Conservation (phyloP, 2,329 filamentous ascomycete genomes). For the Lasiodiplodia theobromae region DNA sequence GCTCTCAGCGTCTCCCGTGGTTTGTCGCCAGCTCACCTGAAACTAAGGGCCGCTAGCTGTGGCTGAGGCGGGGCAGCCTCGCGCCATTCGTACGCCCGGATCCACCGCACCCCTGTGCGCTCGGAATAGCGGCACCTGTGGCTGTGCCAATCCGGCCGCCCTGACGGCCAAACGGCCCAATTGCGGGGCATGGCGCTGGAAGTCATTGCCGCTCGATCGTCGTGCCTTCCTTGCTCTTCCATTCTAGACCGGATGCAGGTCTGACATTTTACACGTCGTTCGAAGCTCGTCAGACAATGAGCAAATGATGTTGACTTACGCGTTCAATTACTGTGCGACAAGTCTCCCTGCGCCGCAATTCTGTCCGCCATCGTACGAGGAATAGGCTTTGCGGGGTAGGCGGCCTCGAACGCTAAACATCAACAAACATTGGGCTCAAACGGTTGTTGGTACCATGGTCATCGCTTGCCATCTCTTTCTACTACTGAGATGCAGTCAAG, state of each 20-base stretch:
- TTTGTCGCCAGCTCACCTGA: slow-evolving; percentile 20
- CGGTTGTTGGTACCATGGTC: too few species aligned
- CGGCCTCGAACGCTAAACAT: not conserved
- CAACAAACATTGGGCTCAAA: not conserved
- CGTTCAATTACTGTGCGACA: too few species aligned
- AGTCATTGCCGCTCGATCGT: not conserved
- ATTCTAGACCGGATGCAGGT: too few species aligned
- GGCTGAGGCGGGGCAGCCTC: slow-evolving; percentile 5
- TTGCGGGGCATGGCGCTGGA: not conserved
- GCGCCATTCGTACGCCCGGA: slow-evolving; percentile 4
- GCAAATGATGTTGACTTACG: too few species aligned
- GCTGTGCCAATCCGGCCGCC: not conserved
- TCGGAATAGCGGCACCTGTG: slow-evolving; percentile 16
- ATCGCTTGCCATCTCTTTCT: not conserved
- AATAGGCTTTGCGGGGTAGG: not conserved
- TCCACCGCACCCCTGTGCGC: not conserved
- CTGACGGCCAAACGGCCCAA: not conserved
- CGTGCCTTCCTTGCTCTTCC: too few species aligned
- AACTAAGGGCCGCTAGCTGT: slow-evolving; percentile 20
- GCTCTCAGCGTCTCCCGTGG: slow-evolving; percentile 3
- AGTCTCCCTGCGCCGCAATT: too few species aligned
- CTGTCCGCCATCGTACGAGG: not conserved
- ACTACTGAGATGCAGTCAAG: not conserved
- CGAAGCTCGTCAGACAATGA: too few species aligned
- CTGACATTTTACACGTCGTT: too few species aligned